phyloP scores from a whole-genome alignment of 768 basidiomycete genomes.

The Artomyces pyxidatus region DNA sequence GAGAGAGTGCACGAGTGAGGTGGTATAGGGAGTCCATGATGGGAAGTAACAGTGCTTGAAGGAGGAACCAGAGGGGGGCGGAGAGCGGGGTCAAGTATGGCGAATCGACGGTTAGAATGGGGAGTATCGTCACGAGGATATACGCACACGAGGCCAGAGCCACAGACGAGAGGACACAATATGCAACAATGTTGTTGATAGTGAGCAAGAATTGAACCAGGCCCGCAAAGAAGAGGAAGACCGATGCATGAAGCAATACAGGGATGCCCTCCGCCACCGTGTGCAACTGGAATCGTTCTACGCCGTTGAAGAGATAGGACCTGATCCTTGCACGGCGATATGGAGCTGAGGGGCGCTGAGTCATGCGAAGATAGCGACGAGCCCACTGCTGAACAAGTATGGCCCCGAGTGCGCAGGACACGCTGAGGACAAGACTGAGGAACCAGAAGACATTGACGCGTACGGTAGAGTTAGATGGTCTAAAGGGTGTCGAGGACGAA shows the following conservation, averaged over 20 bases:
- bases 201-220: constrained; percentile 6
- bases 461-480: neutral
- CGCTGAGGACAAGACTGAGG: constrained; percentile 9
- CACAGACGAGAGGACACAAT: neutral
- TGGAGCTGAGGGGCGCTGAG: constrained; percentile 6
- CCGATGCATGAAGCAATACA: constrained; percentile 8
- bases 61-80: too few relatives aligned
- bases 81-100: constrained; percentile 13
- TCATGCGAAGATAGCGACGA: constrained; percentile 5
- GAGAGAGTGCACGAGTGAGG: too few relatives aligned
- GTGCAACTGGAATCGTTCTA: constrained; percentile 4
- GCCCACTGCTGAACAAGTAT: constrained; percentile 10
- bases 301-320: constrained; percentile 4
- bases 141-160: neutral
- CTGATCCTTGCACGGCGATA: constrained; percentile 10
- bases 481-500: too few relatives aligned
- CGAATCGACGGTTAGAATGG: constrained; percentile 2
- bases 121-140: constrained; percentile 6
- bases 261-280: constrained; percentile 12
- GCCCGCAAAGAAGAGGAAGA: constrained; percentile 10
- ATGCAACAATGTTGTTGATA: constrained; percentile 7
- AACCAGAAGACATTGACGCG: constrained; percentile 10
- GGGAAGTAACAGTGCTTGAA: too few relatives aligned
- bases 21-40: too few relatives aligned
- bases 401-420: constrained; percentile 8